Conservation (phyloP, 2,329 filamentous ascomycete genomes). For the Sclerotinia spermophila region DNA sequence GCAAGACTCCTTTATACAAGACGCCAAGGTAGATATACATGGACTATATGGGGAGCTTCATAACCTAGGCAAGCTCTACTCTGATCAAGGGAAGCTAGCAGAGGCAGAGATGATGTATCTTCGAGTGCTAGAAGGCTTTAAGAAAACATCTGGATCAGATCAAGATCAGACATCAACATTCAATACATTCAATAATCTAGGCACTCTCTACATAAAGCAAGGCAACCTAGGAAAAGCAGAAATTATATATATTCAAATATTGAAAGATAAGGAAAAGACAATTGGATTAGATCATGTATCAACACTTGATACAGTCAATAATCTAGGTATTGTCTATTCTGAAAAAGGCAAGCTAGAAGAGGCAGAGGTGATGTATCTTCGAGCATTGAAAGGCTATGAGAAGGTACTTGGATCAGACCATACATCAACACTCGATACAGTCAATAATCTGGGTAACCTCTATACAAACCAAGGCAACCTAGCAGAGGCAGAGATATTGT, state of each 20-base stretch:
- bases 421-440: conserved; percentile 16
- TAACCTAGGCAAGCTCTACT: conserved; percentile 14
- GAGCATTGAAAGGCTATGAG: conserved; percentile 19
- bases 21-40: conserved; percentile 17
- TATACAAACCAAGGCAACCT: conserved; percentile 15
- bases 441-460: conserved; percentile 18
- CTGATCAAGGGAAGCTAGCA: conserved; percentile 8
- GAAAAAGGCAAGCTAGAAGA: conserved; percentile 17
- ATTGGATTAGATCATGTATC: conserved; percentile 24
- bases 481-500: conserved; percentile 23
- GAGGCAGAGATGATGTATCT: conserved; percentile 24
- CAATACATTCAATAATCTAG: conserved; percentile 21
- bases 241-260: conserved; percentile 21
- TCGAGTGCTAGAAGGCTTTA: conserved; percentile 12
- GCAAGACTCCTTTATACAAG: conserved; percentile 15
- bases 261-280: conserved; percentile 22
- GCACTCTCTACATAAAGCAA: conserved; percentile 27
- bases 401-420: conserved; percentile 14
- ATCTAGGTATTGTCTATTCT: conserved; percentile 15
- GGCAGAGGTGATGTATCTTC: conserved; percentile 16
- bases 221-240: conserved; percentile 31
- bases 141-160: conserved; percentile 13
- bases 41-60: conserved; percentile 13
- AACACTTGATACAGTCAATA: conserved; percentile 17
- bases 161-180: conserved; percentile 10